Percentiles rank a stretch among this genome's conserved stretches.
These are phyloP conservation scores for Penicillium crustosum DNA, from an alignment of 2,329 filamentous ascomycete genomes.

Conservation along the genomic window DNA sequence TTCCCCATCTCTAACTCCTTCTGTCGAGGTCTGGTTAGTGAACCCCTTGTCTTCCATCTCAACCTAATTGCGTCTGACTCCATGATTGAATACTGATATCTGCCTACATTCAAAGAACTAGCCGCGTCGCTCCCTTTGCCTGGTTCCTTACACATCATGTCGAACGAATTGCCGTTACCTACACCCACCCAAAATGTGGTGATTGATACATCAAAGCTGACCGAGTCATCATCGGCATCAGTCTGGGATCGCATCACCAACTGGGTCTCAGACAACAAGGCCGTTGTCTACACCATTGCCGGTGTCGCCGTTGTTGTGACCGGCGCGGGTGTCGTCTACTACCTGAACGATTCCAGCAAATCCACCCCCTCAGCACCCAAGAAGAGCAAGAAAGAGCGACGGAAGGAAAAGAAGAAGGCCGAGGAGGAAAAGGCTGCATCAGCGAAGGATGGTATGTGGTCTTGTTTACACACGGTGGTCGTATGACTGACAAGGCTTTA, in stretches of 20 bases:
- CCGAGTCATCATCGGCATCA: conserved; percentile 59
- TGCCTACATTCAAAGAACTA: conserved; percentile 1
- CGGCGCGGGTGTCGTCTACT: conserved; percentile 89
- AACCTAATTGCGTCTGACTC: conserved; percentile 6
- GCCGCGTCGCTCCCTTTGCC: conserved; percentile 22
- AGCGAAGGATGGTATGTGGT: conserved; percentile 35
- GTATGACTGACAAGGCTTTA: conserved; percentile 22
- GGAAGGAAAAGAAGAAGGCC: conserved; percentile 65
- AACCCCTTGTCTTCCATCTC: conserved; percentile 3
- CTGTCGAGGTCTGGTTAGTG: conserved; percentile 27
- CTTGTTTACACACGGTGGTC: conserved; percentile 18
- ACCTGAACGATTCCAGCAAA: conserved; percentile 62
- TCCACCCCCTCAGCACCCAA: conserved; percentile 46
- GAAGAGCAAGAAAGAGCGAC: conserved; percentile 86
- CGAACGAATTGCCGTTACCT: conserved; percentile 39
- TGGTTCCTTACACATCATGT: conserved; percentile 40
- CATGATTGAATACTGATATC: conserved; percentile 8
- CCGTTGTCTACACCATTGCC: conserved; percentile 91
- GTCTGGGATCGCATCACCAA: conserved; percentile 86
- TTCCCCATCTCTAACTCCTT: conserved; percentile 31
- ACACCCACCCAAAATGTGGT: conserved; percentile 40
- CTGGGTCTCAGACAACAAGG: conserved; percentile 96
- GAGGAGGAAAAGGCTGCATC: conserved; percentile 54
- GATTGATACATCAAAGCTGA: conserved; percentile 42
- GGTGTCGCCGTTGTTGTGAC: conserved; percentile 90